A percentile compares a stretch with the other conserved stretches of the same genome.
Conservation (phyloP, 768 basidiomycete genomes). For the Mycena filopes region DNA sequence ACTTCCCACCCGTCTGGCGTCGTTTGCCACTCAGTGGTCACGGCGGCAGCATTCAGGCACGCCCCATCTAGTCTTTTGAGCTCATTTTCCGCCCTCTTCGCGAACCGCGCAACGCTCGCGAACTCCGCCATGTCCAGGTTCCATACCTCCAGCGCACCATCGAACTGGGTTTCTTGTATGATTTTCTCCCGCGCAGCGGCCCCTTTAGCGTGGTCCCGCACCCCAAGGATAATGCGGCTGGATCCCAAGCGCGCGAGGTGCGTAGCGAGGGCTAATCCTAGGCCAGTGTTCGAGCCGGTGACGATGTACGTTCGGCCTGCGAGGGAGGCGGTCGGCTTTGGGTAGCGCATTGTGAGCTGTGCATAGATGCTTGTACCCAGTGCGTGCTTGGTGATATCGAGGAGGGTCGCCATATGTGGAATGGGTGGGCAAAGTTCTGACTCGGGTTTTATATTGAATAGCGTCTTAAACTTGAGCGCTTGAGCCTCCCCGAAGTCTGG, state of each 20-base stretch:
- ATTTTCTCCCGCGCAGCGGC: slow-evolving; percentile 45
- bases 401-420: slow-evolving; percentile 7
- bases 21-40: neutral
- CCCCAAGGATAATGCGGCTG: slow-evolving; percentile 51
- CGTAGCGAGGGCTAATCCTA: slow-evolving; percentile 6
- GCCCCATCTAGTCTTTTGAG: slow-evolving; percentile 17
- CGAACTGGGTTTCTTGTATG: slow-evolving; percentile 34
- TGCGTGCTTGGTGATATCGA: slow-evolving; percentile 8
- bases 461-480: too few relatives aligned
- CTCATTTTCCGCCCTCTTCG: neutral
- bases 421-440: too few relatives aligned
- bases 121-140: slow-evolving; percentile 45
- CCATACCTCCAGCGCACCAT: slow-evolving; percentile 54
- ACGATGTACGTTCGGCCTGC: slow-evolving; percentile 15
- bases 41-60: slow-evolving; percentile 3
- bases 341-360: slow-evolving; percentile 15
- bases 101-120: slow-evolving; percentile 13
- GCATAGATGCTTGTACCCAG: slow-evolving; percentile 8
- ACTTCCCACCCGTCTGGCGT: slow-evolving; percentile 16
- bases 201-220: slow-evolving; percentile 43
- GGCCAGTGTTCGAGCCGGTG: slow-evolving; percentile 20
- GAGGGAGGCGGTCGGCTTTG: neutral
- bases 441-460: too few relatives aligned
- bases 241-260: slow-evolving; percentile 43
- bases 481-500: too few relatives aligned